These are phyloP conservation scores for Fragilaria crotonensis DNA, from an alignment of 108 stramenopile species.

Conservation along the genomic window DNA sequence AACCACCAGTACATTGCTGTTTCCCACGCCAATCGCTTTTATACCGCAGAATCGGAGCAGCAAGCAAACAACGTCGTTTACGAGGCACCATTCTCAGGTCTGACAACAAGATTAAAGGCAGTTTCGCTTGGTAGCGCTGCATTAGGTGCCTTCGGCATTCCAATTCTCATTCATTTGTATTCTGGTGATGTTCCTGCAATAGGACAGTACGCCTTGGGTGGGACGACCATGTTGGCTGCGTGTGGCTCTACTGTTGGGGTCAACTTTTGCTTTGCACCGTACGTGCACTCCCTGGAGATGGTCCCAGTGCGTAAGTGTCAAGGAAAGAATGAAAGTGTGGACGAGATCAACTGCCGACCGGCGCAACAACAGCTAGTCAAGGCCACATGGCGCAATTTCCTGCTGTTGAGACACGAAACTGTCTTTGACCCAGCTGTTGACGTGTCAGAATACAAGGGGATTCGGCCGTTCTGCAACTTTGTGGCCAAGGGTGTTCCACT, in stretches of 20 bases:
- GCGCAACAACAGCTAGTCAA: slow-evolving; percentile 15
- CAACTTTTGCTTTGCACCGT: slow-evolving; percentile 81
- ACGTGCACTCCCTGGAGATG: slow-evolving; percentile 57
- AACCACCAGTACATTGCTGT: too few species aligned
- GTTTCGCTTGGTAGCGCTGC: slow-evolving; percentile 65
- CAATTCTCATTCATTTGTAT: slow-evolving; percentile 41
- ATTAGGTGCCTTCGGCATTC: slow-evolving; percentile 59
- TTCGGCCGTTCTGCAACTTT: slow-evolving; percentile 84
- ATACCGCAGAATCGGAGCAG: too few species aligned
- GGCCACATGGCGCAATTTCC: slow-evolving; percentile 58
- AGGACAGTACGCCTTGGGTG: slow-evolving; percentile 56
- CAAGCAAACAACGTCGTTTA: too few species aligned
- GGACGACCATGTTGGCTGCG: slow-evolving; percentile 56
- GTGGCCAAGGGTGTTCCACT: slow-evolving; percentile 45
- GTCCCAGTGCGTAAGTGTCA: slow-evolving; percentile 21
- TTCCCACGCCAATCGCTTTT: too few species aligned
- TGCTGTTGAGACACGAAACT: slow-evolving; percentile 47
- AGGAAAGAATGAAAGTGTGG: slow-evolving; percentile 1
- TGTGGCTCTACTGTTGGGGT: slow-evolving; percentile 58
- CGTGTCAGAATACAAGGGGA: slow-evolving; percentile 38
- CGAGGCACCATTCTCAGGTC: slow-evolving; percentile 57
- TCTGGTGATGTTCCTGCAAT: slow-evolving; percentile 44
- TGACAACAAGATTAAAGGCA: slow-evolving; percentile 64
- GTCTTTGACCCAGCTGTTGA: slow-evolving; percentile 66
- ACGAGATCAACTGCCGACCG: slow-evolving; percentile 4